A percentile compares a stretch with the other conserved stretches of the same genome.
Conservation (phyloP, 305 asterid genomes). For the Plantago coronopus region DNA sequence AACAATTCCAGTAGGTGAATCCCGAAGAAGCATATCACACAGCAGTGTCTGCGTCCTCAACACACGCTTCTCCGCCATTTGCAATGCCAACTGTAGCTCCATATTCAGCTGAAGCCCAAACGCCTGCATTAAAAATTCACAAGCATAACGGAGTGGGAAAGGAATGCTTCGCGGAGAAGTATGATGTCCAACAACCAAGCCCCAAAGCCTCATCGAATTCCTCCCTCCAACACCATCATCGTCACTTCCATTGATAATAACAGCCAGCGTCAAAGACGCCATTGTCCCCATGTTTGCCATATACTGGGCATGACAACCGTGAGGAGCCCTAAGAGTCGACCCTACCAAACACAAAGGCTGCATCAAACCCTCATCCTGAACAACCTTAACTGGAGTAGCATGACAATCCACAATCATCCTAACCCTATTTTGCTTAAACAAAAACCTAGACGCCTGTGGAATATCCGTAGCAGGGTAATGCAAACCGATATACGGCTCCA, state of each 20-base stretch:
- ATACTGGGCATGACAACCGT: conserved; percentile 87
- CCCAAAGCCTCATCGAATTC: conserved; percentile 81
- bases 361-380: conserved; percentile 70
- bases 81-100: conserved; percentile 82
- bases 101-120: conserved; percentile 87
- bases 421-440: conserved; percentile 88
- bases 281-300: conserved; percentile 95
- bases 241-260: conserved; percentile 68
- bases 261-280: conserved; percentile 74
- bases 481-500: conserved; percentile 81
- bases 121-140: conserved; percentile 95
- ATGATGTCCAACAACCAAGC: conserved; percentile 93
- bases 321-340: conserved; percentile 89
- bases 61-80: conserved; percentile 67
- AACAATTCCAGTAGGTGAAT: conserved; percentile 75
- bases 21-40: conserved; percentile 91
- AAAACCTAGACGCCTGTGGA: conserved; percentile 89
- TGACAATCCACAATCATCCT: conserved; percentile 87
- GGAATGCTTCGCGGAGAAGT: conserved; percentile 63
- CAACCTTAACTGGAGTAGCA: conserved; percentile 52
- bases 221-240: conserved; percentile 64
- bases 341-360: conserved; percentile 87
- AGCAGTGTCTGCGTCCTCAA: conserved; percentile 76
- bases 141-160: conserved; percentile 84
- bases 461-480: conserved; percentile 93